Percentiles rank a stretch among this genome's conserved stretches.
Evolutionary conservation across 352 stramenopile genomes (phyloP).

Genomic region (Globisporangium spiculum): DNA sequence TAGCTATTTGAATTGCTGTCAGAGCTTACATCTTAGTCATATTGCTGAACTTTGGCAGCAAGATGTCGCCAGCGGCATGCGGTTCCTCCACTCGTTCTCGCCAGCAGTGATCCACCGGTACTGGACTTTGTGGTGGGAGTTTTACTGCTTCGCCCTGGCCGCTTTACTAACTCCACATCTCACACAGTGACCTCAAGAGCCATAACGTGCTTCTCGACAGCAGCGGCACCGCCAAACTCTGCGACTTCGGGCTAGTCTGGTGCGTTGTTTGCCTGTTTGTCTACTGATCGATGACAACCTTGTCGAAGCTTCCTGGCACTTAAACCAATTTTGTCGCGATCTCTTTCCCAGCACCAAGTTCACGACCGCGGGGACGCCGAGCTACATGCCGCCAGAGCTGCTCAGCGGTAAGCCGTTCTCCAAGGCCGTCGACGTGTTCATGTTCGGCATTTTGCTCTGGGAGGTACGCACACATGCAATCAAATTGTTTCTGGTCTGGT

Average conservation of each 20-base stretch:
- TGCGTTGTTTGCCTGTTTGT: conserved; percentile 18
- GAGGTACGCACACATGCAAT: conserved; percentile 40
- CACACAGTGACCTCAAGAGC: conserved; percentile 84
- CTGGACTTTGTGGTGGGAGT: not conserved
- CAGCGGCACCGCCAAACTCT: conserved; percentile 82
- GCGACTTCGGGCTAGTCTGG: conserved; percentile 89
- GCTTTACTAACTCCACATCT: not conserved
- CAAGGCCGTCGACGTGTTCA: conserved; percentile 91
- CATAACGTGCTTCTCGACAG: conserved; percentile 83
- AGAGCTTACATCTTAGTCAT: not conserved
- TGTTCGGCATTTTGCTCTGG: conserved; percentile 91
- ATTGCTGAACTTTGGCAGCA: conserved; percentile 26
- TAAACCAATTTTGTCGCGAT: not conserved
- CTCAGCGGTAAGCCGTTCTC: conserved; percentile 80
- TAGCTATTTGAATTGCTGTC: not conserved
- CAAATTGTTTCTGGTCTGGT: not conserved
- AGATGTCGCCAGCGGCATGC: conserved; percentile 83
- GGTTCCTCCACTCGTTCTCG: conserved; percentile 78
- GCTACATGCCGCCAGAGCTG: conserved; percentile 89
- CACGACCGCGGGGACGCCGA: conserved; percentile 83
- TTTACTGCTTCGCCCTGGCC: not conserved
- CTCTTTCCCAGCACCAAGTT: conserved; percentile 54
- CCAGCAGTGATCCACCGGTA: conserved; percentile 88
- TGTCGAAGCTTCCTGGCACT: not conserved
- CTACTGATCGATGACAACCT: not conserved